Base-by-base conservation (phyloP, 2,329 filamentous ascomycete genomes). In the Ophiostoma quercus region DNA sequence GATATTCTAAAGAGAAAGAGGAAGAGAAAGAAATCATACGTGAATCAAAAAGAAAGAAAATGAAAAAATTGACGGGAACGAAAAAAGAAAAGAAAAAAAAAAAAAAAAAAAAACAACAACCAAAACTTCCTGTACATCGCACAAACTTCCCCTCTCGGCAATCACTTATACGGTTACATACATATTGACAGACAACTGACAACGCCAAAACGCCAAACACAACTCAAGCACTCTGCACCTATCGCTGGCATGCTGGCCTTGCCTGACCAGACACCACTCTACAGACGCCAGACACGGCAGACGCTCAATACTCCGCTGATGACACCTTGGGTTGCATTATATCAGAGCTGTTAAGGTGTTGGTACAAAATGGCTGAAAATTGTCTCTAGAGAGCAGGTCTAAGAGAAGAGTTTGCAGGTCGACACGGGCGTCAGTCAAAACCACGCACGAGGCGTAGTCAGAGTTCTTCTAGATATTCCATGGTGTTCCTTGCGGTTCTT, bases 271-370 rank as follows among this genome's bases (percentile, higher is more conserved):
- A 47, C 43, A 47, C 43, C 54, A 67, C 25, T 29, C 25, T 29
- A 2, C 2, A 29, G 32, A 47, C 43, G n/a, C 43, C 54, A 67
- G 51, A 62, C 16, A 62, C 22, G 43, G 34, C 67, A 67, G 57
- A 19, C 60, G 57, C 57, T 62, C 57, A 62, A 29, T 9, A 62
- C 57, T 62, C 47, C 60, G 37, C 62, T 67, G 43, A 51, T 70
- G 66, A 62, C 65, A 67, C 70, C 68, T 68, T 68, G 67, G 68
- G 70, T 71, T 69, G 70, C 68, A 71, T 71, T 60, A 68, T 70
- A 68, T 66, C 66, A 66, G 47, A 47, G 39, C 60, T 68, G 12
- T 68, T 70, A 70, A 67, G 67, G 43, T 62, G 41, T 34, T 57
- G 51, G 51, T 57, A 25, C 9, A 57, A 57, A 25, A 57, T 22